Evolutionary conservation across 2,329 filamentous ascomycete genomes (phyloP).

Genomic region (Botrytis porri): DNA sequence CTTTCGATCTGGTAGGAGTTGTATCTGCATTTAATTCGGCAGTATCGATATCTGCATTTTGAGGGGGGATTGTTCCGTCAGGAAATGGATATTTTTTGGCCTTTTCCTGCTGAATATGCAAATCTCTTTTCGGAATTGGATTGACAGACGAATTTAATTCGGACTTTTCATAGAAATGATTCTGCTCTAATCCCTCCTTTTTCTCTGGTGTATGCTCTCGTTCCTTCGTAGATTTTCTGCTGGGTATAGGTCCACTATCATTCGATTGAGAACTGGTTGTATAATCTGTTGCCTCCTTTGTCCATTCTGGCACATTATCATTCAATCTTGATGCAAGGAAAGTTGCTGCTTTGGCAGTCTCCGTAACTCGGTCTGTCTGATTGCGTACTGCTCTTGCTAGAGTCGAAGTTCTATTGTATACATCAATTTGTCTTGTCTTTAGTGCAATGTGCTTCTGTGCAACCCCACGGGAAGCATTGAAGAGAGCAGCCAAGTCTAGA

Average conservation of each 20-base stretch:
- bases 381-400: conserved; percentile 59
- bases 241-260: conserved; percentile 27
- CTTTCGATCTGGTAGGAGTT: conserved; percentile 35
- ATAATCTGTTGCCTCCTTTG: conserved; percentile 26
- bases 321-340: conserved; percentile 57
- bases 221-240: conserved; percentile 35
- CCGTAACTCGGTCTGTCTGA: conserved; percentile 59
- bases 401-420: conserved; percentile 62
- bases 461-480: conserved; percentile 66
- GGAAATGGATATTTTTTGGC: conserved; percentile 45
- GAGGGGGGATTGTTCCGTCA: conserved; percentile 49
- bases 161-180: conserved; percentile 49
- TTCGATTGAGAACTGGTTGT: conserved; percentile 25
- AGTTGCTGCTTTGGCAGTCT: conserved; percentile 59
- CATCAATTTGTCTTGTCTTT: conserved; percentile 56
- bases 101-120: conserved; percentile 47
- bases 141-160: conserved; percentile 42
- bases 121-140: conserved; percentile 39
- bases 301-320: conserved; percentile 42
- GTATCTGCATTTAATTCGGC: conserved; percentile 38
- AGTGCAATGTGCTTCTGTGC: conserved; percentile 61
- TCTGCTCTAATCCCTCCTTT: conserved; percentile 46
- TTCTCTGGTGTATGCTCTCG: conserved; percentile 23
- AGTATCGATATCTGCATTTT: conserved; percentile 31
- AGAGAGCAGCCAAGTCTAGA: conserved; percentile 68